phyloP scores from a whole-genome alignment of 345 rosid species.

The Populus ilicifolia region DNA sequence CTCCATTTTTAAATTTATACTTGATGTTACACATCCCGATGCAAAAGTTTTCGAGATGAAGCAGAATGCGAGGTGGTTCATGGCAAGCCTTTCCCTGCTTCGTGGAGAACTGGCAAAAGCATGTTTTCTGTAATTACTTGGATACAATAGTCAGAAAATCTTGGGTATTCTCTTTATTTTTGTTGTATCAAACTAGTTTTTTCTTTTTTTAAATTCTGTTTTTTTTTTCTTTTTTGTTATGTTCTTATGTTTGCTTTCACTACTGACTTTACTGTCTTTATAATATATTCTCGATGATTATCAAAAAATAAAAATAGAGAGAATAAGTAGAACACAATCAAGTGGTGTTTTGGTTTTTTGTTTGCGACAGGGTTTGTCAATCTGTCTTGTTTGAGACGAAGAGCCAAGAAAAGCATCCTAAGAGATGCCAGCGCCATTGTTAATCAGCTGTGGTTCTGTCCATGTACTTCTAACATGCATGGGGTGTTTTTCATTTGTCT shows the following conservation, averaged over 20 bases:
- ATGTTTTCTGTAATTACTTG: conserved; percentile 43
- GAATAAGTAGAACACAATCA: background rate
- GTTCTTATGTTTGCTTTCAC: too few species aligned
- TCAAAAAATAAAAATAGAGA: background rate
- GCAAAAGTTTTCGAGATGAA: conserved; percentile 44
- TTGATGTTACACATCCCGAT: conserved; percentile 16
- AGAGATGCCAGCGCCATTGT: conserved; percentile 48
- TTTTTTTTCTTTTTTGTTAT: too few species aligned
- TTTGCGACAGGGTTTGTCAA: conserved; percentile 26
- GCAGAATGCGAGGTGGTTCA: conserved; percentile 61
- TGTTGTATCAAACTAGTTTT: too few species aligned
- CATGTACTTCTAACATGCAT: background rate
- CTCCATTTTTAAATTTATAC: too few species aligned
- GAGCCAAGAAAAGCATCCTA: conserved; percentile 53
- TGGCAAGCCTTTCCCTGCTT: conserved; percentile 74
- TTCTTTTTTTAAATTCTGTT: too few species aligned
- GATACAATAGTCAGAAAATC: background rate
- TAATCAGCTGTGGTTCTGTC: background rate
- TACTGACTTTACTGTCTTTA: too few species aligned
- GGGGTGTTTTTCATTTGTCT: background rate
- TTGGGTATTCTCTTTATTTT: too few species aligned
- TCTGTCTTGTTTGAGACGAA: conserved; percentile 35
- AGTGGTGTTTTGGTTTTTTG: background rate
- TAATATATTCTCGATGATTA: too few species aligned
- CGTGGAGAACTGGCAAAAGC: conserved; percentile 54